Conservation (phyloP, 306 rosid genomes). For the Betula pendula region DNA sequence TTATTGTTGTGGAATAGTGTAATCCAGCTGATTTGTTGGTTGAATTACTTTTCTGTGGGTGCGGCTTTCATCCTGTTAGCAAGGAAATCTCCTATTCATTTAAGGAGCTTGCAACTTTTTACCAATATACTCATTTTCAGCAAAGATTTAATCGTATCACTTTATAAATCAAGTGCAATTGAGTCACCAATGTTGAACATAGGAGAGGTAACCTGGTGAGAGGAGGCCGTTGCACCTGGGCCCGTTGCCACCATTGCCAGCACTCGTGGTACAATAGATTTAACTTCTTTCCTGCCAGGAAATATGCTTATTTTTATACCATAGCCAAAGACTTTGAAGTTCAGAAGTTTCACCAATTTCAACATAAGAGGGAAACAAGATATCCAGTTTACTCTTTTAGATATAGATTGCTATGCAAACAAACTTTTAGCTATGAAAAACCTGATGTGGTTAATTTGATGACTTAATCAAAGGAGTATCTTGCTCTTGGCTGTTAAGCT, state of each 20-base stretch:
- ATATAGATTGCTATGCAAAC: not conserved
- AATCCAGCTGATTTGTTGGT: not conserved
- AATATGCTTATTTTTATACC: not conserved
- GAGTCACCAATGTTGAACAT: not conserved
- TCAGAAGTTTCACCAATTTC: not conserved
- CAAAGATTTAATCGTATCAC: not conserved
- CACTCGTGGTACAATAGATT: too few relatives aligned
- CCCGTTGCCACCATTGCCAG: too few relatives aligned
- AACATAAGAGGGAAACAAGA: not conserved
- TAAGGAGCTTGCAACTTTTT: not conserved
- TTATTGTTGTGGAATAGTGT: not conserved
- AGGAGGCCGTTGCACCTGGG: not conserved
- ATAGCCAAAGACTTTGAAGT: too few relatives aligned
- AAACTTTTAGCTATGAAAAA: not conserved
- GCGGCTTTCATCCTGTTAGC: too few relatives aligned
- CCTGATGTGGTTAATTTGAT: not conserved
- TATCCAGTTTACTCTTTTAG: not conserved
- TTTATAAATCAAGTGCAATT: not conserved
- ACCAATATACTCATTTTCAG: not conserved
- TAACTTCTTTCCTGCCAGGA: not conserved
- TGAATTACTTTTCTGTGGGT: not conserved
- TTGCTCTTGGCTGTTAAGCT: not conserved
- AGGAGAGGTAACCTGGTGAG: not conserved
- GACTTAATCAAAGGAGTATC: not conserved
- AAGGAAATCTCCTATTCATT: too few relatives aligned